A percentile compares a stretch with the other conserved stretches of the same genome.
These are phyloP conservation scores for Penicillium canariense DNA, from an alignment of 495 filamentous ascomycete genomes.

Conservation along the genomic window DNA sequence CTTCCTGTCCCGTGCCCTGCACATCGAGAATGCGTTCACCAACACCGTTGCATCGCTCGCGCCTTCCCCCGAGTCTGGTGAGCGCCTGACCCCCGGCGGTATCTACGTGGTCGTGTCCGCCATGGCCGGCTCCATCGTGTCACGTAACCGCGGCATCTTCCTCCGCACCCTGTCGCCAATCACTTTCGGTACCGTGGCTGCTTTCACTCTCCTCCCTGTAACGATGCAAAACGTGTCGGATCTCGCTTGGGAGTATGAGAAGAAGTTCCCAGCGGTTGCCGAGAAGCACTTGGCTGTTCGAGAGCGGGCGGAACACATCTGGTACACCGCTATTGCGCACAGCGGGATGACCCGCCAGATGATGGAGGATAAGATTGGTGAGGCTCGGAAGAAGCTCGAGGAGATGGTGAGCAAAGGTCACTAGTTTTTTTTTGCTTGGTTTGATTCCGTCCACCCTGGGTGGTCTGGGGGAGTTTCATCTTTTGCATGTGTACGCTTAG, in stretches of 20 bases:
- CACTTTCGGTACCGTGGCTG: constrained; percentile 68
- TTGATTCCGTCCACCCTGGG: constrained; percentile 12
- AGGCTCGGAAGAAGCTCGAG: constrained; percentile 72
- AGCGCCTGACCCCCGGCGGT: constrained; percentile 78
- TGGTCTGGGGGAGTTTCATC: constrained; percentile 16
- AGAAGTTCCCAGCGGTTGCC: constrained; percentile 73
- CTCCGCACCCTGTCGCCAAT: constrained; percentile 70
- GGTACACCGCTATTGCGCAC: constrained; percentile 68
- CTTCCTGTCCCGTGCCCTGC: constrained; percentile 69
- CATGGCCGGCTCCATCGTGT: constrained; percentile 88
- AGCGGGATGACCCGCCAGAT: constrained; percentile 64
- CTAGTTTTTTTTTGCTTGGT: constrained; percentile 24
- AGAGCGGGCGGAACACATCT: constrained; percentile 64
- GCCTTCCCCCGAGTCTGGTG: constrained; percentile 74
- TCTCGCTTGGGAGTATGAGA: constrained; percentile 85
- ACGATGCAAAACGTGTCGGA: constrained; percentile 83
- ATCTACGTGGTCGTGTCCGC: constrained; percentile 88
- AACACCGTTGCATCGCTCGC: constrained; percentile 82
- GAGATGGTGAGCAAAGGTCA: constrained; percentile 87
- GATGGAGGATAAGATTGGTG: constrained; percentile 74
- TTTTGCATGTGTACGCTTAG: constrained; percentile 37
- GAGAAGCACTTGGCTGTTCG: constrained; percentile 69
- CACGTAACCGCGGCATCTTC: constrained; percentile 79
- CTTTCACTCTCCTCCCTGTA: constrained; percentile 69
- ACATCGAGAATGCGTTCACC: constrained; percentile 75